These are phyloP conservation scores for Pseudocercospora crystallina DNA, from an alignment of 2,329 filamentous ascomycete species.

Conservation along the genomic window DNA sequence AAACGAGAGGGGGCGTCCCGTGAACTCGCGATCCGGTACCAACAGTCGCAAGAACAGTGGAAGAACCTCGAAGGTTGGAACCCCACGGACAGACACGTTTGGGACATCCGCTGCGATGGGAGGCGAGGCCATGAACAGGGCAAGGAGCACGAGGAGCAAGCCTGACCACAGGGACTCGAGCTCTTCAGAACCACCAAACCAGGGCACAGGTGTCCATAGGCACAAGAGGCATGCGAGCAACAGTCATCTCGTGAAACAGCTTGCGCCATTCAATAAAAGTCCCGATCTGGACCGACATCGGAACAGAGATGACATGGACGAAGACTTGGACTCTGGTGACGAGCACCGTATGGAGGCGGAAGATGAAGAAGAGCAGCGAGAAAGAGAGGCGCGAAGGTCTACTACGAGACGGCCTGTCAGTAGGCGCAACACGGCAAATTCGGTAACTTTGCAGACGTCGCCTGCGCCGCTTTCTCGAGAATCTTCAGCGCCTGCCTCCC, in stretches of 20 bases:
- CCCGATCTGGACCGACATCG: constrained; percentile 34
- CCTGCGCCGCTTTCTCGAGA: constrained; percentile 20
- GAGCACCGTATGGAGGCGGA: constrained; percentile 2
- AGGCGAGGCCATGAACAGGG: constrained; percentile 40
- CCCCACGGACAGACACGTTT: constrained; percentile 47
- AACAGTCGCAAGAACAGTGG: constrained; percentile 37
- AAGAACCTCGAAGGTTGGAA: constrained; percentile 49
- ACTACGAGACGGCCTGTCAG: constrained; percentile 21
- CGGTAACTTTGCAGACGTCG: constrained; percentile 16
- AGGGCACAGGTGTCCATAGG: constrained; percentile 29
- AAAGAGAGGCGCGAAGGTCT: constrained; percentile 11
- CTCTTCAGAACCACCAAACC: constrained; percentile 33
- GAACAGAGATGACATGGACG: constrained; percentile 35
- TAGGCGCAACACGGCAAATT: constrained; percentile 22
- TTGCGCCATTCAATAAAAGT: constrained; percentile 39
- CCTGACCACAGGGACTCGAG: constrained; percentile 32
- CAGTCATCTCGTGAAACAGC: constrained; percentile 39
- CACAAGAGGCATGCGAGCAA: constrained; percentile 34
- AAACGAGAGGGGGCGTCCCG: constrained; percentile 15
- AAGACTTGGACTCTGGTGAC: constrained; percentile 10
- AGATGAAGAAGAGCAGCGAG: constrained; percentile 16
- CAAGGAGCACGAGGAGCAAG: constrained; percentile 43
- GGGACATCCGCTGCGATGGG: constrained; percentile 28
- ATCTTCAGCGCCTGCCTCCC: constrained; percentile 19
- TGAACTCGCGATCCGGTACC: constrained; percentile 27